These are phyloP conservation scores for Dactylellina drechsleri DNA, from an alignment of 2,329 filamentous ascomycete species.

Conservation along the genomic window DNA sequence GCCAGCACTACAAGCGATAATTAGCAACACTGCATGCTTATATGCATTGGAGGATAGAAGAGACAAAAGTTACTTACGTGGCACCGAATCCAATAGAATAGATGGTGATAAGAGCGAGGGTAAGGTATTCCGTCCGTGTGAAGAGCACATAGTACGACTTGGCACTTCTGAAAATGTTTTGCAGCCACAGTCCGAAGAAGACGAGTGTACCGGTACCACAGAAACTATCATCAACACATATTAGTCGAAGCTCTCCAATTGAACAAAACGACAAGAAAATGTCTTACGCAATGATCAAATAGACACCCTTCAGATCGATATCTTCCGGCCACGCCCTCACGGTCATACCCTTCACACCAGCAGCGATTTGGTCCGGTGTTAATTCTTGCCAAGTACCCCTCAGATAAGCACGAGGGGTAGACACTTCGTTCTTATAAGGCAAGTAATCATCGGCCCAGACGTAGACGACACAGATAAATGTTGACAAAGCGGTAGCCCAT, in stretches of 20 bases:
- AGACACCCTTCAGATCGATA: constrained; percentile 53
- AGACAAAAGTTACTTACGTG: constrained; percentile 34
- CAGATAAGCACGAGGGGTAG: constrained; percentile 33
- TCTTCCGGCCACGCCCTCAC: constrained; percentile 48
- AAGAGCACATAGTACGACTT: constrained; percentile 54
- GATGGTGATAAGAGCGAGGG: constrained; percentile 34
- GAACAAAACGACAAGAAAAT: not conserved
- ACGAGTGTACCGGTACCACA: constrained; percentile 49
- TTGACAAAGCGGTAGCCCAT: constrained; percentile 33
- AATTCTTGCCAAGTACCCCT: constrained; percentile 48
- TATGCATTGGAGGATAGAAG: not conserved
- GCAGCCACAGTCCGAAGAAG: constrained; percentile 53
- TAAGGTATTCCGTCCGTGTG: constrained; percentile 49
- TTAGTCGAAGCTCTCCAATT: not conserved
- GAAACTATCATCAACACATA: constrained; percentile 41
- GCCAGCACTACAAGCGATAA: constrained; percentile 27
- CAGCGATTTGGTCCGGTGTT: constrained; percentile 31
- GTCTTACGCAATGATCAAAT: constrained; percentile 53
- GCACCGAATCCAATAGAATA: constrained; percentile 46
- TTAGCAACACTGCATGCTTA: constrained; percentile 8
- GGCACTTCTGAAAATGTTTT: constrained; percentile 51
- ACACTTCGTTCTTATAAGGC: constrained; percentile 30
- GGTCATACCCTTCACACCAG: constrained; percentile 39
- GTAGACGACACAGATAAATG: constrained; percentile 44
- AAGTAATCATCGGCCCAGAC: constrained; percentile 50